phyloP scores from a whole-genome alignment of 2,329 filamentous ascomycete genomes.

The Xylaria sp. region DNA sequence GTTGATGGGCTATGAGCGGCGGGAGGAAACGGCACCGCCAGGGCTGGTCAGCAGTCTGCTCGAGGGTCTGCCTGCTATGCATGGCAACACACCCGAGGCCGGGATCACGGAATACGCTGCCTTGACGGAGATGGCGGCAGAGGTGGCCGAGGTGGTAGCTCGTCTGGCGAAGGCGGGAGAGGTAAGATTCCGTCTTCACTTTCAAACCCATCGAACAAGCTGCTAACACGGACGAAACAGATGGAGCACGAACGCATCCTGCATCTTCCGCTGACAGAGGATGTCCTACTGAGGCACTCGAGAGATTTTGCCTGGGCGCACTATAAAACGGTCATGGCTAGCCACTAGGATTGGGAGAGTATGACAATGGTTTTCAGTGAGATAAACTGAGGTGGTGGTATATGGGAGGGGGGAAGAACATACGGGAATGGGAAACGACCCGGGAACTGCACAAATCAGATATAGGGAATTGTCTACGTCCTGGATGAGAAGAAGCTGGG shows the following conservation, averaged over 20 bases:
- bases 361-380: too few species aligned
- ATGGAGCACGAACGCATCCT: conserved; percentile 37
- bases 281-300: conserved; percentile 39
- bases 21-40: conserved; percentile 43
- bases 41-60: conserved; percentile 59
- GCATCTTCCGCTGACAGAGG: conserved; percentile 38
- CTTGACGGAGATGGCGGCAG: conserved; percentile 40
- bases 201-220: background rate
- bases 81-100: conserved; percentile 42
- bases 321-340: conserved; percentile 35
- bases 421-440: too few species aligned
- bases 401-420: background rate
- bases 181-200: conserved; percentile 27
- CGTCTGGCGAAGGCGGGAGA: conserved; percentile 34
- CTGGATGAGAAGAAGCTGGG: too few species aligned
- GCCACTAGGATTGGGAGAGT: conserved; percentile 33
- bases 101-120: conserved; percentile 38
- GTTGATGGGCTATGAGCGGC: conserved; percentile 48
- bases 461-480: too few species aligned
- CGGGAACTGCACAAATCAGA: too few species aligned
- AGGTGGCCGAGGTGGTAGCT: conserved; percentile 38
- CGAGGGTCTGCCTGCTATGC: conserved; percentile 58
- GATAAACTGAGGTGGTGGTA: background rate
- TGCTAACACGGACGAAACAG: conserved; percentile 29
- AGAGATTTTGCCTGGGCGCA: conserved; percentile 39